Conservation (phyloP, 2,329 filamentous ascomycete genomes). For the Xylaria sp. region DNA sequence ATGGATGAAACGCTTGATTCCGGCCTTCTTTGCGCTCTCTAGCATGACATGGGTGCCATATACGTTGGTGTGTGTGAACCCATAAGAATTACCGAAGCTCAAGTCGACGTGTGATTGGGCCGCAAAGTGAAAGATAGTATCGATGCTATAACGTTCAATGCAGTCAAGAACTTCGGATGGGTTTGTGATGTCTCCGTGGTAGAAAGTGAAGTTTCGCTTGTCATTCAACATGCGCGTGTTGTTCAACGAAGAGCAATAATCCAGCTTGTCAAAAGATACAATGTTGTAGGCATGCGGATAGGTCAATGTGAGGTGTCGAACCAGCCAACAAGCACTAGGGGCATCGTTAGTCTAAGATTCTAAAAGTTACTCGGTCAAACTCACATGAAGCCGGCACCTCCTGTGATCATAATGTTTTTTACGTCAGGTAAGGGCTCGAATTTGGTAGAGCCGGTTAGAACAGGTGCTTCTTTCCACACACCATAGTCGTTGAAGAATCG, state of each 20-base stretch:
- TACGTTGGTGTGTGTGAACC: conserved; percentile 84
- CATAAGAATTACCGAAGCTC: conserved; percentile 84
- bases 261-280: conserved; percentile 85
- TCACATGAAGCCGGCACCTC: conserved; percentile 87
- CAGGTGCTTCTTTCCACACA: conserved; percentile 77
- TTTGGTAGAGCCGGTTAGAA: conserved; percentile 75
- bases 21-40: conserved; percentile 78
- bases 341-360: conserved; percentile 38
- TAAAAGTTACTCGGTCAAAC: conserved; percentile 47
- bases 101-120: conserved; percentile 88
- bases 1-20: conserved; percentile 80
- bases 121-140: conserved; percentile 85
- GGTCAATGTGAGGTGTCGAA: conserved; percentile 79
- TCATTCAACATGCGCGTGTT: conserved; percentile 77
- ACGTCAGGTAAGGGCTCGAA: conserved; percentile 76
- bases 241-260: conserved; percentile 84
- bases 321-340: conserved; percentile 81
- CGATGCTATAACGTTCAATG: conserved; percentile 76
- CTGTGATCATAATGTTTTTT: conserved; percentile 85
- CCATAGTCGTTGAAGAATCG: conserved; percentile 68
- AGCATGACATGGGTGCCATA: conserved; percentile 86
- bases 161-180: conserved; percentile 76
- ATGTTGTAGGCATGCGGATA: conserved; percentile 81
- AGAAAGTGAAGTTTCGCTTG: conserved; percentile 79
- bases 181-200: conserved; percentile 81